Evolutionary conservation across 371 early-diverging fungal genomes (phyloP).

Genomic region (Coemansia sp.): DNA sequence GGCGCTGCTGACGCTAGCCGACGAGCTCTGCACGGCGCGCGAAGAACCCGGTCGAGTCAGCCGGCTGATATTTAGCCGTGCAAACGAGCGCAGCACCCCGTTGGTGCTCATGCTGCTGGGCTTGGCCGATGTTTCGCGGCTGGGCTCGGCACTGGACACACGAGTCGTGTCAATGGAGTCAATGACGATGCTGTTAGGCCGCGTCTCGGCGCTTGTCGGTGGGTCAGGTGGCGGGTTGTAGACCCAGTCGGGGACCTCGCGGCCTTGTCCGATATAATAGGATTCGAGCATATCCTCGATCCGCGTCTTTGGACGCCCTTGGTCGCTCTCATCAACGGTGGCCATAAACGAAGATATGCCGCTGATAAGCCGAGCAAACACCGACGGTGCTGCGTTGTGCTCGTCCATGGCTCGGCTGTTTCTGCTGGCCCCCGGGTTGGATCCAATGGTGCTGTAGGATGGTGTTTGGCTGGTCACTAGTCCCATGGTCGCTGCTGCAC

Average conservation of each 20-base stretch:
- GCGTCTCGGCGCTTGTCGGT: not conserved
- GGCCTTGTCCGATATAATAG: conserved; percentile 37
- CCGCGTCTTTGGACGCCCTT: conserved; percentile 20
- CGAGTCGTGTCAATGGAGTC: not conserved
- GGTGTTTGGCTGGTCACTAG: conserved; percentile 5
- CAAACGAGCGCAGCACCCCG: conserved; percentile 20
- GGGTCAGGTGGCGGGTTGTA: conserved; percentile 38
- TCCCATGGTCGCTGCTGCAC: conserved; percentile 10
- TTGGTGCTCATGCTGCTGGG: conserved; percentile 15
- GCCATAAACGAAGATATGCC: conserved; percentile 27
- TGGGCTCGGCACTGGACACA: not conserved
- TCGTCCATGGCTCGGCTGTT: not conserved
- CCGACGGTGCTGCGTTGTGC: conserved; percentile 5
- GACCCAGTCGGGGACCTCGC: conserved; percentile 40
- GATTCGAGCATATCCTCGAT: conserved; percentile 49
- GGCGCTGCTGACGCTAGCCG: no score
- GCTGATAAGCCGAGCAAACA: conserved; percentile 20
- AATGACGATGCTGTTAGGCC: conserved; percentile 1
- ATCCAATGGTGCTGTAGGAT: not conserved
- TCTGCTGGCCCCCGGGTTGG: not conserved
- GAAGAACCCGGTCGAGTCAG: conserved; percentile 5
- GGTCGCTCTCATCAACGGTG: conserved; percentile 3
- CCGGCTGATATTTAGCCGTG: conserved; percentile 22
- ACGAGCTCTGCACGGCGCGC: not conserved
- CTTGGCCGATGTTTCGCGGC: conserved; percentile 15